Evolutionary conservation across 495 filamentous ascomycete genomes (phyloP).

Genomic region (Delitschia confertaspora): DNA sequence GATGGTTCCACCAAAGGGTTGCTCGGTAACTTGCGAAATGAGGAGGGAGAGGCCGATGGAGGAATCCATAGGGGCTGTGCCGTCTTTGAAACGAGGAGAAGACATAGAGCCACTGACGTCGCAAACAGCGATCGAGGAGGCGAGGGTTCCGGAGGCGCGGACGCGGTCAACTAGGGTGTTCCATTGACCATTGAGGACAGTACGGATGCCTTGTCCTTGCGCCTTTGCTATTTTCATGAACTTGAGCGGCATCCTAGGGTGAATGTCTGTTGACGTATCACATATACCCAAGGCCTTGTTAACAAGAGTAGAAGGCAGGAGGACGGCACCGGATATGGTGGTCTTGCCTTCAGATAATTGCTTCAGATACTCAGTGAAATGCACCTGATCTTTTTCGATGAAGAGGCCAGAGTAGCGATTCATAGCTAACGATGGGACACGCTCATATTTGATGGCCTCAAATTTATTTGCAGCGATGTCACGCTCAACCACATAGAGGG

Average conservation of each 20-base stretch:
- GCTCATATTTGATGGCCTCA: constrained; percentile 40
- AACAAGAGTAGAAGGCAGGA: constrained; percentile 38
- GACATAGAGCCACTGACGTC: constrained; percentile 41
- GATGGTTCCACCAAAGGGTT: constrained; percentile 40
- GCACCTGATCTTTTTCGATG: constrained; percentile 35
- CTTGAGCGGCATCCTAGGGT: neutral
- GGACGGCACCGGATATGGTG: constrained; percentile 39
- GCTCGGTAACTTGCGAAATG: constrained; percentile 37
- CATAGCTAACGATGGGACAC: constrained; percentile 44
- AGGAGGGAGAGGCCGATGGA: constrained; percentile 42
- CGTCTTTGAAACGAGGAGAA: constrained; percentile 32
- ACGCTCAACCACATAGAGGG: constrained; percentile 41
- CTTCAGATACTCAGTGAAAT: constrained; percentile 38
- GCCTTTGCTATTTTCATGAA: constrained; percentile 7
- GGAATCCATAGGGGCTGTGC: constrained; percentile 39
- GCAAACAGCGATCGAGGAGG: constrained; percentile 40
- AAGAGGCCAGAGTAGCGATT: constrained; percentile 38
- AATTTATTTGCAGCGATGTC: constrained; percentile 35
- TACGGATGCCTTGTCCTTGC: constrained; percentile 12
- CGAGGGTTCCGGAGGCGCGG: constrained; percentile 39
- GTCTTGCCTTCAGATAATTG: constrained; percentile 33
- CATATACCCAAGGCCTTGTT: neutral
- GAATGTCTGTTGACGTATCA: neutral
- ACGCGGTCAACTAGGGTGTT: constrained; percentile 41
- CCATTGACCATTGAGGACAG: constrained; percentile 41